Base-by-base conservation (phyloP, 805 yeast species). In the Pichia californica region DNA sequence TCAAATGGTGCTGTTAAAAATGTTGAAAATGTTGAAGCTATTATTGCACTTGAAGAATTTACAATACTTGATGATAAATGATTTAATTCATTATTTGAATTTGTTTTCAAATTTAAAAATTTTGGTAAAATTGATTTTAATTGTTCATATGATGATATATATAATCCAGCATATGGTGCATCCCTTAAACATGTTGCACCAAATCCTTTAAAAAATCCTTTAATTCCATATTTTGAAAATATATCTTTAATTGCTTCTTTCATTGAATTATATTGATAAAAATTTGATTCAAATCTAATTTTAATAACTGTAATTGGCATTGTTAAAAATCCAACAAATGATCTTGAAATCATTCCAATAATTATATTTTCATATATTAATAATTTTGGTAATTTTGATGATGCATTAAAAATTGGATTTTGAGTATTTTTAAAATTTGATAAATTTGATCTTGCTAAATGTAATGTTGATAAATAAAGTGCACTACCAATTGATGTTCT, bases 221-320 rank as follows among this genome's bases (percentile, higher is more conserved):
- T 56, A 0, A 79, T 31, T 0, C 88, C 77, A 41, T 77, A 77
- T 1, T 59, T 59, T 9, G 48, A 42, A 46, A 73, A 78, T 3
- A 88, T 83, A 7, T 77, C 75, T 29, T 52, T 63, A 1, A 75
- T 56, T 0, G 95, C 91, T 29, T 77, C 79, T 16, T 58, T 48
- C 50, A 93, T 56, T 6, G 93, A 77, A 26, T 65, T 70, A 62
- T 88, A 88, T 33, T 74, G 63, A 62, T 86, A 91, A 43, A 83
- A 51, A 30, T 82, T 81, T 5, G 96, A 86, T 65, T 93, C 98
- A 55, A 75, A 88, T 30, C 97, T 71, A 5, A 94, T 93, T 59
- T 93, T 93, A 25, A 93, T 63, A 4, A 93, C 79, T 0, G 99
- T 93, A 9, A 93, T 74, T 0, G 99, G 99, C 99, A 93, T 93